These are phyloP conservation scores for Mortierella sp. DNA, from an alignment of 371 early-diverging fungal genomes.

Conservation along the genomic window DNA sequence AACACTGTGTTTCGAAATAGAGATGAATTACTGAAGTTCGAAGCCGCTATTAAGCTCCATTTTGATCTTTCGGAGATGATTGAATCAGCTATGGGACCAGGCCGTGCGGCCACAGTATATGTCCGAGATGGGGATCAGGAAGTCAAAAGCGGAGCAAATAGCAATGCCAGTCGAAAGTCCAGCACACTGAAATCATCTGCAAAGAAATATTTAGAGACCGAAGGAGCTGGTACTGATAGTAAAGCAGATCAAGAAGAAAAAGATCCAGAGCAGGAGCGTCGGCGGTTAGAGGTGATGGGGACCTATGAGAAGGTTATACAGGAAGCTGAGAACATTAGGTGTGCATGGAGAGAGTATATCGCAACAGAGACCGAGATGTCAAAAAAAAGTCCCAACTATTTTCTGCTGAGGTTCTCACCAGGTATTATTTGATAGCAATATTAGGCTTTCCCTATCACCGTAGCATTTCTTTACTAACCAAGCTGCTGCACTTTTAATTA, in stretches of 20 bases:
- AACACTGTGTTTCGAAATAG: conserved; percentile 64
- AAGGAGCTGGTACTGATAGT: neutral
- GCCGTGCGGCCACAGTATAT: conserved; percentile 34
- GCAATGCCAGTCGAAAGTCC: neutral
- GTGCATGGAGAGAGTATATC: conserved; percentile 40
- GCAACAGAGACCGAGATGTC: conserved; percentile 27
- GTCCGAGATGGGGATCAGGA: conserved; percentile 46
- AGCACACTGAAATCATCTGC: neutral
- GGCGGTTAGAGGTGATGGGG: conserved; percentile 59
- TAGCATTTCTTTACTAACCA: neutral
- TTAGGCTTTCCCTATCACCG: neutral
- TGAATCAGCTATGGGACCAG: conserved; percentile 46
- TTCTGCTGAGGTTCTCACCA: conserved; percentile 65
- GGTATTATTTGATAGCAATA: conserved; percentile 43
- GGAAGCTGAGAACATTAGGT: conserved; percentile 31
- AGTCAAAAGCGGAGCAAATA: conserved; percentile 13
- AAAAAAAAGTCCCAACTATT: conserved; percentile 52
- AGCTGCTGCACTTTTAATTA: neutral
- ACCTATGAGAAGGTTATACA: conserved; percentile 60
- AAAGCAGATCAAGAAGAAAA: conserved; percentile 28
- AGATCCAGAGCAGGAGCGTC: conserved; percentile 42
- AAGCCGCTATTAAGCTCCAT: conserved; percentile 61
- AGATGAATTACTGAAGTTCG: conserved; percentile 68
- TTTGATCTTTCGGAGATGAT: conserved; percentile 53
- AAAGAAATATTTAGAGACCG: neutral